These are phyloP conservation scores for Thelonectria olida DNA, from an alignment of 2,329 filamentous ascomycete genomes.

Conservation along the genomic window DNA sequence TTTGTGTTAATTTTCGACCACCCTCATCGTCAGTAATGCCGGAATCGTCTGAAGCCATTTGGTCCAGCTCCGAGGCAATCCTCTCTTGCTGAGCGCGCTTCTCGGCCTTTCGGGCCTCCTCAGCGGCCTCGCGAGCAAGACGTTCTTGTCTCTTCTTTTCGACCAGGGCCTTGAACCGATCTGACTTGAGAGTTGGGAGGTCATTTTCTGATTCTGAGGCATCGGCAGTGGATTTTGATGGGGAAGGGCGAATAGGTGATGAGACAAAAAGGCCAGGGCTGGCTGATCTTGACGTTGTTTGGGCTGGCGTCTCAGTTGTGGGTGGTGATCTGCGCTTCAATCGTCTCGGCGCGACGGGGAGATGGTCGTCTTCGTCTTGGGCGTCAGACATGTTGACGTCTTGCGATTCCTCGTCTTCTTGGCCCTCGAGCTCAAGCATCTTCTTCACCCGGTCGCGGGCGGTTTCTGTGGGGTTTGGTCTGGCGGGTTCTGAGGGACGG, in stretches of 20 bases:
- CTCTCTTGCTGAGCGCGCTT: constrained; percentile 49
- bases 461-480: constrained; percentile 38
- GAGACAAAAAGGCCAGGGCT: constrained; percentile 65
- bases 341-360: constrained; percentile 53
- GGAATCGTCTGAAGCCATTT: constrained; percentile 50
- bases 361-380: constrained; percentile 52
- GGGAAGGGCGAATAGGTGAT: constrained; percentile 55
- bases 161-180: constrained; percentile 76
- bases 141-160: constrained; percentile 78
- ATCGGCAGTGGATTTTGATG: constrained; percentile 40
- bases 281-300: constrained; percentile 34
- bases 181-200: constrained; percentile 58
- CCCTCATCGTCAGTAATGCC: constrained; percentile 69
- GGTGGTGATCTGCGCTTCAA: constrained; percentile 48
- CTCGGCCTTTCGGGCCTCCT: constrained; percentile 59
- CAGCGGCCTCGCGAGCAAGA: constrained; percentile 70
- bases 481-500: constrained; percentile 25
- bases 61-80: constrained; percentile 47
- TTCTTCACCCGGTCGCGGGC: constrained; percentile 55
- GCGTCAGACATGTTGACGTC: constrained; percentile 42
- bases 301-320: constrained; percentile 35
- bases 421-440: constrained; percentile 48
- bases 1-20: constrained; percentile 74
- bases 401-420: constrained; percentile 37
- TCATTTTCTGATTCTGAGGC: constrained; percentile 58